Evolutionary conservation across 2,329 filamentous ascomycete species (phyloP).

Genomic region (Aspergillus neotritici): DNA sequence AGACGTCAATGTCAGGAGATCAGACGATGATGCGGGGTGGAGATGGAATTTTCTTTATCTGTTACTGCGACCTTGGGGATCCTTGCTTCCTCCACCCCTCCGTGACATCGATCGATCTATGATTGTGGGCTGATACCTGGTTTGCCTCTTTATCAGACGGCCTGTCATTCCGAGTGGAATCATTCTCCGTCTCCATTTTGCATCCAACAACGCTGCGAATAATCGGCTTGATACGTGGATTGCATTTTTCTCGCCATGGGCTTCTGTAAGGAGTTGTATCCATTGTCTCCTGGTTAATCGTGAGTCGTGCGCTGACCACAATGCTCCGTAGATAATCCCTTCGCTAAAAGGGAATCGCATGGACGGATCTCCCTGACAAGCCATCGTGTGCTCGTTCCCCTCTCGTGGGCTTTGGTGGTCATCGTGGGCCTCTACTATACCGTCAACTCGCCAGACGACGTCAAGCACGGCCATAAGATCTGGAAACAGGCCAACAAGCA

Average conservation of each 20-base stretch:
- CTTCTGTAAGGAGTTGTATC: conserved; percentile 10
- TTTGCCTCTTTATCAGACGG: too few species aligned
- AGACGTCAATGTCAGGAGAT: conserved; percentile 12
- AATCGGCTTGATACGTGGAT: neutral
- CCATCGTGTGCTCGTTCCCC: conserved; percentile 69
- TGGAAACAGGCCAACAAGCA: conserved; percentile 66
- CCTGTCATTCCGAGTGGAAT: too few species aligned
- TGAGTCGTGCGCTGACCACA: neutral
- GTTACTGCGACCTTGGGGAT: neutral
- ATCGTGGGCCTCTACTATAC: conserved; percentile 70
- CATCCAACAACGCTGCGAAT: neutral
- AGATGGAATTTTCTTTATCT: neutral
- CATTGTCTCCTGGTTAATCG: neutral
- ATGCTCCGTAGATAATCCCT: conserved; percentile 56
- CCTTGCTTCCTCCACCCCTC: neutral
- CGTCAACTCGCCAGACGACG: conserved; percentile 59
- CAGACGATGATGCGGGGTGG: conserved; percentile 13
- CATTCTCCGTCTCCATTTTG: neutral
- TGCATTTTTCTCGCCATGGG: conserved; percentile 3
- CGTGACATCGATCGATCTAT: too few species aligned
- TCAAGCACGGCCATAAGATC: conserved; percentile 58
- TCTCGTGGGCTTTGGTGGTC: conserved; percentile 70
- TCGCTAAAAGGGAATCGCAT: conserved; percentile 64
- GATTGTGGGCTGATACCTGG: too few species aligned
- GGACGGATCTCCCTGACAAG: conserved; percentile 55